These are phyloP conservation scores for Agarophyton chilense DNA, from an alignment of 23 red algal species.

Conservation along the genomic window DNA sequence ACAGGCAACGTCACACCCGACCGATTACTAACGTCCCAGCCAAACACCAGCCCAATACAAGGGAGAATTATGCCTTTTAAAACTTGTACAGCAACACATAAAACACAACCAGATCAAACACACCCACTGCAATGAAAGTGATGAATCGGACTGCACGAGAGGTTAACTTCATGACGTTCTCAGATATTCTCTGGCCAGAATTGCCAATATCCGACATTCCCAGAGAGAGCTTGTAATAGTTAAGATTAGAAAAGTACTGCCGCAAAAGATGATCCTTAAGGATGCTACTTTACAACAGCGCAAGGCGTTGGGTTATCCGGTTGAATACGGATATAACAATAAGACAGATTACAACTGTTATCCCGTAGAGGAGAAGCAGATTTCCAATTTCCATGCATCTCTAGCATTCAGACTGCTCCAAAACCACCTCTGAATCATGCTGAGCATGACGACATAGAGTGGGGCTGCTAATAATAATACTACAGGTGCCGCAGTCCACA, in stretches of 20 bases:
- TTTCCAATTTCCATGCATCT: constrained; percentile 75
- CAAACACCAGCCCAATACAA: constrained; percentile 68
- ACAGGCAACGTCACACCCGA: constrained; percentile 56
- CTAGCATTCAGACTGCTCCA: constrained; percentile 85
- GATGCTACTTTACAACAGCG: constrained; percentile 77
- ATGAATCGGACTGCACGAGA: constrained; percentile 78
- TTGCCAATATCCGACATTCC: constrained; percentile 68
- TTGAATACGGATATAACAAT: constrained; percentile 79
- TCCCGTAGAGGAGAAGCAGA: constrained; percentile 69
- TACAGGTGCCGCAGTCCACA: constrained; percentile 80
- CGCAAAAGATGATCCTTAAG: constrained; percentile 75
- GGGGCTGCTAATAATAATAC: constrained; percentile 79
- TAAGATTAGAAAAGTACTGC: constrained; percentile 61
- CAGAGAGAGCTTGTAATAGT: constrained; percentile 79
- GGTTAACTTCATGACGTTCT: constrained; percentile 88
- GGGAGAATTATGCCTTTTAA: constrained; percentile 67
- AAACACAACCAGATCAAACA: constrained; percentile 92
- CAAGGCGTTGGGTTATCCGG: constrained; percentile 73
- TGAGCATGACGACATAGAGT: constrained; percentile 85
- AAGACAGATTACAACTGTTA: constrained; percentile 80
- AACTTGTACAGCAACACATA: constrained; percentile 88
- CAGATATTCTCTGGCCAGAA: constrained; percentile 87
- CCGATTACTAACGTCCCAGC: constrained; percentile 73
- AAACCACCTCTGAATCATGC: constrained; percentile 86
- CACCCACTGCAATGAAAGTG: constrained; percentile 70